Evolutionary conservation across 1,284 basidiomycete species (phyloP).

Genomic region (Coniferiporia sulphurascens): DNA sequence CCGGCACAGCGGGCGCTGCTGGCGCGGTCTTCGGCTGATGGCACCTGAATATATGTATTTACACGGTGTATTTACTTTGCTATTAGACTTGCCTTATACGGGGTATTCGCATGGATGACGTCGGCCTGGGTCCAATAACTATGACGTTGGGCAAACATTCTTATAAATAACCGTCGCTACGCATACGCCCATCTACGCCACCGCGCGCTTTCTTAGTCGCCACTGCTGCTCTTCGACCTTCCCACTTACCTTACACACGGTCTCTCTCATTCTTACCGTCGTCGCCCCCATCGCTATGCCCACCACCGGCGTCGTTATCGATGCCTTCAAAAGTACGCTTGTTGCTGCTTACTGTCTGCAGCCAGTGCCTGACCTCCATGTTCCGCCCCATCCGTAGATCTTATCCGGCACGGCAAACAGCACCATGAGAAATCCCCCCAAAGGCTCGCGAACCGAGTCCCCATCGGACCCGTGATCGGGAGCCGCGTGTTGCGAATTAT

Average conservation of each 20-base stretch:
- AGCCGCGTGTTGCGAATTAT: constrained; percentile 23
- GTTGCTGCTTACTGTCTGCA: constrained; percentile 6
- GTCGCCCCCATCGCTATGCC: constrained; percentile 28
- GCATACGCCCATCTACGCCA: background rate
- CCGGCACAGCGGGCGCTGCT: constrained; percentile 46
- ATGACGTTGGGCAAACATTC: background rate
- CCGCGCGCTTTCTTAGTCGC: background rate
- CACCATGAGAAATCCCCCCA: constrained; percentile 36
- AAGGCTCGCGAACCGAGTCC: constrained; percentile 24
- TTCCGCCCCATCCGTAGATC: constrained; percentile 62
- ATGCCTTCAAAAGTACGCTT: constrained; percentile 66
- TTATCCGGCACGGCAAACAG: constrained; percentile 82
- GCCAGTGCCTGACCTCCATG: constrained; percentile 16
- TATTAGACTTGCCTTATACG: no score
- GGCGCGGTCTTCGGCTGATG: constrained; percentile 8
- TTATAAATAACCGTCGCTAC: background rate
- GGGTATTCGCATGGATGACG: background rate
- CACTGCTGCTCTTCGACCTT: no score
- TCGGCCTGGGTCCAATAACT: background rate
- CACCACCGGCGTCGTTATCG: constrained; percentile 48
- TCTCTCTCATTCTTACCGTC: background rate
- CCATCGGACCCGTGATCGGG: background rate
- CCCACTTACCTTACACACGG: no score
- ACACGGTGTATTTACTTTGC: no score
- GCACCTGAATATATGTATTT: background rate